Percentiles rank a stretch among this genome's conserved stretches.
phyloP scores from a whole-genome alignment of 2,329 filamentous ascomycete genomes.

The Venturia effusa region DNA sequence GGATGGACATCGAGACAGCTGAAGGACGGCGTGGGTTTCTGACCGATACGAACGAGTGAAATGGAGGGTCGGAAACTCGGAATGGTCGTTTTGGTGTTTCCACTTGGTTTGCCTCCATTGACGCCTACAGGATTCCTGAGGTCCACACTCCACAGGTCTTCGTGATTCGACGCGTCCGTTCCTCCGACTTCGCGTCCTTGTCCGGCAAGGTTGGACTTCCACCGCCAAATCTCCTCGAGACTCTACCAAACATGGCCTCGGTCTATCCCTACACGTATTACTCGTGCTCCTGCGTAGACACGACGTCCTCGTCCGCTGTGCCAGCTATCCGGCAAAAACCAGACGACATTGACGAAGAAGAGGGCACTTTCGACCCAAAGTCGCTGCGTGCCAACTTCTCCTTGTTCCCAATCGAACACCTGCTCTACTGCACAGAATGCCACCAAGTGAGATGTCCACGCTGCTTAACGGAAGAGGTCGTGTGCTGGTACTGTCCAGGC shows the following conservation, averaged over 20 bases:
- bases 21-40: too few relatives aligned
- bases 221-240: neutral
- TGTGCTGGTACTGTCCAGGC: slow-evolving; percentile 89
- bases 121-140: too few relatives aligned
- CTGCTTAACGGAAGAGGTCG: slow-evolving; percentile 86
- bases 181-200: neutral
- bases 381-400: slow-evolving; percentile 80
- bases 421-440: slow-evolving; percentile 96
- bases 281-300: slow-evolving; percentile 47
- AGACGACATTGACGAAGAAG: slow-evolving; percentile 53
- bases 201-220: too few relatives aligned
- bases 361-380: slow-evolving; percentile 75
- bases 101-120: too few relatives aligned
- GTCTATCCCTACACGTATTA: slow-evolving; percentile 54
- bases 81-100: too few relatives aligned
- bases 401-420: slow-evolving; percentile 82
- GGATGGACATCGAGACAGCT: too few relatives aligned
- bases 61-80: too few relatives aligned
- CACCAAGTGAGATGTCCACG: slow-evolving; percentile 89
- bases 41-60: too few relatives aligned
- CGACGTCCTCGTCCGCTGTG: slow-evolving; percentile 22
- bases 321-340: slow-evolving; percentile 16
- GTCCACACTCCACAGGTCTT: too few relatives aligned
- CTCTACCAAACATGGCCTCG: slow-evolving; percentile 34
- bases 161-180: neutral